Conservation (phyloP, 768 basidiomycete genomes). For the Pluteus cervinus region DNA sequence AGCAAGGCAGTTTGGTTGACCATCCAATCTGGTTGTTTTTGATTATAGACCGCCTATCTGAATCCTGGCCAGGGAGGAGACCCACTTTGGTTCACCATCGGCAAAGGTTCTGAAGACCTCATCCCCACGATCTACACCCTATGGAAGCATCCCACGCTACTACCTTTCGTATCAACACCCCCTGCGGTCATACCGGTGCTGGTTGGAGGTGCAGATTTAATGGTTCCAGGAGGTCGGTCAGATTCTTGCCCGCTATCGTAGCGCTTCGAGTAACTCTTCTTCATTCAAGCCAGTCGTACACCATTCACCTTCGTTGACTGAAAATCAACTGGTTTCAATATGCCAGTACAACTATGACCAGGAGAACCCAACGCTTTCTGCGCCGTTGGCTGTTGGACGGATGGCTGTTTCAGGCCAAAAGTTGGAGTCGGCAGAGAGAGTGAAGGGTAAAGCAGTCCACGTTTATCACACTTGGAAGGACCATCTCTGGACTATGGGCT, state of each 20-base stretch:
- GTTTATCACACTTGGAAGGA: constrained; percentile 77
- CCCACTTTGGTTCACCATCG: constrained; percentile 75
- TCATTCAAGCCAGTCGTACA: constrained; percentile 51
- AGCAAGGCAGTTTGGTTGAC: no score
- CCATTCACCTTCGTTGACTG: constrained; percentile 33
- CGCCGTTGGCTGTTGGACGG: constrained; percentile 72
- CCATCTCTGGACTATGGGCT: constrained; percentile 65
- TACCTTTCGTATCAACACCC: constrained; percentile 71
- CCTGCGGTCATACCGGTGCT: constrained; percentile 65
- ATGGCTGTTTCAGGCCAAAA: constrained; percentile 56
- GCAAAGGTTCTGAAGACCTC: constrained; percentile 60
- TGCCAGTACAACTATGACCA: constrained; percentile 37
- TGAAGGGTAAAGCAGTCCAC: constrained; percentile 75
- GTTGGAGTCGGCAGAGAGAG: constrained; percentile 25
- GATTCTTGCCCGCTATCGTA: not conserved
- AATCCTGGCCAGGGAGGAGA: constrained; percentile 58
- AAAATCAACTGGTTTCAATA: constrained; percentile 58
- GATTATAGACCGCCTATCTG: constrained; percentile 57
- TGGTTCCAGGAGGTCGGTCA: constrained; percentile 77
- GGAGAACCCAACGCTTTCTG: constrained; percentile 30
- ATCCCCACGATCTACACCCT: constrained; percentile 81
- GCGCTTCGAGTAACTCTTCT: constrained; percentile 2
- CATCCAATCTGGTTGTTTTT: no score
- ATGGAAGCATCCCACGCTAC: constrained; percentile 65
- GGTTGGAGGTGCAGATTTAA: constrained; percentile 77